These are phyloP conservation scores for Ormosia semicastrata DNA, from an alignment of 306 rosid genomes.

Conservation along the genomic window DNA sequence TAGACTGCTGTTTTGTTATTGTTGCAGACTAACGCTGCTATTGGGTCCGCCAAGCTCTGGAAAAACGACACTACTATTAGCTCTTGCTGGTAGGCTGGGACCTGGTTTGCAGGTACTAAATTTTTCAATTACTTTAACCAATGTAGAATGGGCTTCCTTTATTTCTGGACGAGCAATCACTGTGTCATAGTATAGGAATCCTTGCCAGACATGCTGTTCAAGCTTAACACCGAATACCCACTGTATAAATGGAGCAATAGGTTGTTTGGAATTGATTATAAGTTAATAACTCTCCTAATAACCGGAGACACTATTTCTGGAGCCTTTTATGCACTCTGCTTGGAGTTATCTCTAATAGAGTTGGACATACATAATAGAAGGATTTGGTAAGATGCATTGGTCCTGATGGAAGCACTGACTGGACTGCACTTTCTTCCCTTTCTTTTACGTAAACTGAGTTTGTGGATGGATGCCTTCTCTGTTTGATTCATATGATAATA, in stretches of 20 bases:
- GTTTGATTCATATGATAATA: neutral
- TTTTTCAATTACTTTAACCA: neutral
- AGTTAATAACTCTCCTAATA: neutral
- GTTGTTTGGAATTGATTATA: neutral
- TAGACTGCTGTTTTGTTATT: constrained; percentile 6
- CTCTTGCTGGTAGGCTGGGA: constrained; percentile 96
- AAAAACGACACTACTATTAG: constrained; percentile 80
- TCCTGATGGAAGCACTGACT: neutral
- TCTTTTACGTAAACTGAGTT: neutral
- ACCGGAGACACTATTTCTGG: neutral
- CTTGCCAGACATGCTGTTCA: neutral
- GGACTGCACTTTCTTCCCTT: constrained; percentile 13
- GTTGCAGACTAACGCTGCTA: constrained; percentile 74
- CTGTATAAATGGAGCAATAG: neutral
- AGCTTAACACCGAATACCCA: neutral
- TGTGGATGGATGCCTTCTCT: neutral
- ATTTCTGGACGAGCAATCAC: neutral
- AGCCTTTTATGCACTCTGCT: neutral
- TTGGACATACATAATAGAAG: neutral
- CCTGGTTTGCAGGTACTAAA: constrained; percentile 74
- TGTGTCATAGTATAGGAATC: neutral
- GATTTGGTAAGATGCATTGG: neutral
- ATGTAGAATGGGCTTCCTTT: neutral
- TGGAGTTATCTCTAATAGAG: constrained; percentile 9
- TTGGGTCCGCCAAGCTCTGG: constrained; percentile 99